Evolutionary conservation across 2,329 filamentous ascomycete genomes (phyloP).

Genomic region (Alternaria incomplexa): DNA sequence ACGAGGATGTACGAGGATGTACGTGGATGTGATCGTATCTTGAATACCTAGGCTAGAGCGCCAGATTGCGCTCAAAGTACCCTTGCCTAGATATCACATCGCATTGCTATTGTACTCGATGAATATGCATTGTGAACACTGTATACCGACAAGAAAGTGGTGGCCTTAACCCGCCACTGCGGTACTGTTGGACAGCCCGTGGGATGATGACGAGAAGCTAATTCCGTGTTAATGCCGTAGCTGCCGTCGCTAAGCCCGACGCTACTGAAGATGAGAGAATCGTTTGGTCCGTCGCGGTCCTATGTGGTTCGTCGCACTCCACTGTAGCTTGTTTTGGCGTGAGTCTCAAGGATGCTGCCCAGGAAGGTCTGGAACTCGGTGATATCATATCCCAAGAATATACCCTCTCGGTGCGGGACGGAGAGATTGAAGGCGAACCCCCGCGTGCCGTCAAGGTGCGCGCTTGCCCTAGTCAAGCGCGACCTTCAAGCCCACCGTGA

Average conservation of each 20-base stretch:
- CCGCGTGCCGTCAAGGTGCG: not conserved
- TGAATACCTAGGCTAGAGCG: slow-evolving; percentile 2
- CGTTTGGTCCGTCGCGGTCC: not conserved
- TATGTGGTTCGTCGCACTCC: not conserved
- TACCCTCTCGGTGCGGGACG: not conserved
- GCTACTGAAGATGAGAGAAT: not conserved
- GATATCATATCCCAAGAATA: not conserved
- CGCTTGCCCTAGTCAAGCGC: not conserved
- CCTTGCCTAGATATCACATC: slow-evolving; percentile 2
- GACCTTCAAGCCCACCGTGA: not conserved
- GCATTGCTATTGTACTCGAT: not conserved
- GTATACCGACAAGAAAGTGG: too few species aligned
- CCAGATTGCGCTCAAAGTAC: not conserved
- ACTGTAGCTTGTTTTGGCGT: not conserved
- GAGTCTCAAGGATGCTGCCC: not conserved
- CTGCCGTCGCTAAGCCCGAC: not conserved
- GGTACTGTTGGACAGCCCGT: not conserved
- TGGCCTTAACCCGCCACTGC: not conserved
- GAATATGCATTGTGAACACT: not conserved
- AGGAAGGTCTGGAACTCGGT: not conserved
- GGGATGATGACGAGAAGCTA: not conserved
- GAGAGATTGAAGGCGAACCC: not conserved
- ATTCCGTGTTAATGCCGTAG: not conserved
- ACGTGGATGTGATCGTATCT: slow-evolving; percentile 4
- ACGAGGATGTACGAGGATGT: not conserved